Percentiles rank a stretch among this genome's conserved stretches.
phyloP scores from a whole-genome alignment of 306 rosid species.

The Quercus mongolica region DNA sequence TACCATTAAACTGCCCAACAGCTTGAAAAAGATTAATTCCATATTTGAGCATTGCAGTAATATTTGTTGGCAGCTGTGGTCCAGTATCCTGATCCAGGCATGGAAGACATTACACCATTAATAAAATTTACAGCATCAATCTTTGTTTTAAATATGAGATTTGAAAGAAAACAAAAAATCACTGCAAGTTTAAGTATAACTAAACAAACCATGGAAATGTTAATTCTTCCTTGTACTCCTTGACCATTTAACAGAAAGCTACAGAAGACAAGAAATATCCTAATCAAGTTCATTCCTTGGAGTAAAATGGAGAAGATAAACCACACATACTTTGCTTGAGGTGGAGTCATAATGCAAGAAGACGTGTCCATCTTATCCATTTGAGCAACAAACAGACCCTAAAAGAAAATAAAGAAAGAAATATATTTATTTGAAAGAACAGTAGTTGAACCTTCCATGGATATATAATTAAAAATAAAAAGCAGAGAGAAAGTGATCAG shows the following conservation, averaged over 20 bases:
- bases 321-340: neutral
- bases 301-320: neutral
- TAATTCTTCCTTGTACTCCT: constrained; percentile 1
- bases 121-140: neutral
- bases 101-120: neutral
- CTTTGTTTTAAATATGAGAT: neutral
- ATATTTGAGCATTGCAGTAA: constrained; percentile 4
- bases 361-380: neutral
- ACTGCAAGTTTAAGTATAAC: neutral
- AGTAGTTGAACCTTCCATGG: neutral
- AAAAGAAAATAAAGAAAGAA: neutral
- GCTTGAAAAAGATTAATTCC: neutral
- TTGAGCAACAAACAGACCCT: neutral
- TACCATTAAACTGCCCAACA: neutral
- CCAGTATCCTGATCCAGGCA: neutral
- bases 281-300: neutral
- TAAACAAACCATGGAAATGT: neutral
- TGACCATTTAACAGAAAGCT: neutral
- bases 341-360: neutral
- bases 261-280: neutral
- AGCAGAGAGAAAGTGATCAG: neutral
- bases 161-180: neutral
- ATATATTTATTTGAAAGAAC: neutral
- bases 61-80: constrained; percentile 10
- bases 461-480: neutral